These are phyloP conservation scores for Emmonsiellopsis sp. DNA, from an alignment of 2,329 filamentous ascomycete genomes.

Conservation along the genomic window DNA sequence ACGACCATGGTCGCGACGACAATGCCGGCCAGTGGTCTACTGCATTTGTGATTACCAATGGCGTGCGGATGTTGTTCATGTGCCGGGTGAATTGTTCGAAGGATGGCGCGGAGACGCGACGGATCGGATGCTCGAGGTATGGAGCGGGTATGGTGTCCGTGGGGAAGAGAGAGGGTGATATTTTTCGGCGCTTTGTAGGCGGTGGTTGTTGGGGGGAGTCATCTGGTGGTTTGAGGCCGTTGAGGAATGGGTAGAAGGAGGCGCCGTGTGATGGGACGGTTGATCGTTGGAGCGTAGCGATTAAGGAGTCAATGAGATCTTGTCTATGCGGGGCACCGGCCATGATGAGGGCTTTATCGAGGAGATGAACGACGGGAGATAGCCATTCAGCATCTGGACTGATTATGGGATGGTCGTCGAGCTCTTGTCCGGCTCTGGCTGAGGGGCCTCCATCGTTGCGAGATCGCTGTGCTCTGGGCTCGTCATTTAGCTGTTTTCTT, in stretches of 20 bases:
- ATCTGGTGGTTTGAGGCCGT: constrained; percentile 4
- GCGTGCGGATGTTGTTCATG: constrained; percentile 42
- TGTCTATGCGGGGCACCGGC: constrained; percentile 56
- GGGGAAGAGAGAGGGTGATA: constrained; percentile 24
- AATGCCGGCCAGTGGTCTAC: constrained; percentile 69
- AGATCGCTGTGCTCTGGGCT: not conserved
- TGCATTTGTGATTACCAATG: constrained; percentile 61
- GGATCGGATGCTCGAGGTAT: constrained; percentile 28
- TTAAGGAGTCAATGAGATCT: constrained; percentile 28
- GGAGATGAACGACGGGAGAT: constrained; percentile 50
- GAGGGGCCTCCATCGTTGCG: constrained; percentile 2
- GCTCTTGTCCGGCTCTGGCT: constrained; percentile 11
- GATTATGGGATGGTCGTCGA: constrained; percentile 9
- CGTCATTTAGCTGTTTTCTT: constrained; percentile 10
- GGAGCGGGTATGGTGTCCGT: constrained; percentile 24
- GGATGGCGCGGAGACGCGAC: constrained; percentile 37
- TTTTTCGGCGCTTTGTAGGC: constrained; percentile 24
- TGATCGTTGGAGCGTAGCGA: constrained; percentile 23
- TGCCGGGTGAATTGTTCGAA: constrained; percentile 55
- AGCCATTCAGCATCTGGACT: constrained; percentile 36
- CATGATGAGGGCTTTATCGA: constrained; percentile 72
- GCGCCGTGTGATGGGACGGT: constrained; percentile 5
- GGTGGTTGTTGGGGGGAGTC: constrained; percentile 5
- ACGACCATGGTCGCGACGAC: constrained; percentile 58
- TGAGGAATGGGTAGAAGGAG: constrained; percentile 2